Percentiles rank a stretch among this genome's conserved stretches.
Evolutionary conservation across 208 protist genomes (phyloP).

Genomic region (Leishmania tropica): DNA sequence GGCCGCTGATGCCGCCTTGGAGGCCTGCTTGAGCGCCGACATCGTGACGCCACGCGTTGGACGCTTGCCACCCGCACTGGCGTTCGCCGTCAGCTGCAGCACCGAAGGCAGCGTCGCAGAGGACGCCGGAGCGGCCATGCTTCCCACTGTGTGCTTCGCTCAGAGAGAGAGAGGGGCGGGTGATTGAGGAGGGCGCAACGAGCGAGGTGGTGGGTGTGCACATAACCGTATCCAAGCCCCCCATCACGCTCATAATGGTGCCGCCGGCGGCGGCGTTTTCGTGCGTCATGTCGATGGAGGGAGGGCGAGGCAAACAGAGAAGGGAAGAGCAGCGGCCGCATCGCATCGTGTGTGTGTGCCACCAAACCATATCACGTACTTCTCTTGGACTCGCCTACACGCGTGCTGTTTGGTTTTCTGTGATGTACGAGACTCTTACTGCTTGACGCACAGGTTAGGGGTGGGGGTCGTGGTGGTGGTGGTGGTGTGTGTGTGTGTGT

Average conservation of each 20-base stretch:
- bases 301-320: too few species aligned
- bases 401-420: neutral
- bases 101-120: neutral
- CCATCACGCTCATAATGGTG: neutral
- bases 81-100: neutral
- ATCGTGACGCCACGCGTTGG: neutral
- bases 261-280: neutral
- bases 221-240: neutral
- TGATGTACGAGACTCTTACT: neutral
- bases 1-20: neutral
- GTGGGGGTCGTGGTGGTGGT: neutral
- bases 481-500: too few species aligned
- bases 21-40: neutral
- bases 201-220: neutral
- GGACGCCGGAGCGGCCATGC: neutral
- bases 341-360: neutral
- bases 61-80: neutral
- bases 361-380: neutral
- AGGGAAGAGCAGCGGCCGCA: neutral
- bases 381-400: neutral
- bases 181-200: neutral
- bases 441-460: neutral
- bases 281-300: neutral
- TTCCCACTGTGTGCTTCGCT: neutral
- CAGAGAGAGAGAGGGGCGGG: neutral